phyloP scores from a whole-genome alignment of 768 basidiomycete genomes.

The Auriscalpium vulgare region DNA sequence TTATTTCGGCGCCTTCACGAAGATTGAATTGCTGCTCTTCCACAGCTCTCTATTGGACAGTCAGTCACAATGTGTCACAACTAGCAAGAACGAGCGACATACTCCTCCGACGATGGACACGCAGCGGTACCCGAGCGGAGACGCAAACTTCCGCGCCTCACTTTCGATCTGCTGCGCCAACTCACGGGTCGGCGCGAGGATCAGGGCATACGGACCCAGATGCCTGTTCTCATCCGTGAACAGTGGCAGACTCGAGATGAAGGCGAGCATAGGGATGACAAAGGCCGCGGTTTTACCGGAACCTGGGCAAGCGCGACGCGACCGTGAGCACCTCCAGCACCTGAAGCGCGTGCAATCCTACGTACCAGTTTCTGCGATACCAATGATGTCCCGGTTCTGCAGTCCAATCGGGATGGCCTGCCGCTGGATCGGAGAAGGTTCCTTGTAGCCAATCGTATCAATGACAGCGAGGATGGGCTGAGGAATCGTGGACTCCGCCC shows the following conservation, averaged over 20 bases:
- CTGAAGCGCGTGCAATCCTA: conserved; percentile 3
- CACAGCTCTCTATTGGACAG: conserved; percentile 58
- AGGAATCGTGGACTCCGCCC: conserved; percentile 85
- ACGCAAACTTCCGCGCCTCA: conserved; percentile 88
- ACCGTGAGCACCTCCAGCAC: no score
- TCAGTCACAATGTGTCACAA: conserved; percentile 7
- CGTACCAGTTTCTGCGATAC: conserved; percentile 95
- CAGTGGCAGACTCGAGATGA: conserved; percentile 79
- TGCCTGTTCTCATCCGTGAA: conserved; percentile 92
- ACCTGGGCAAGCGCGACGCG: conserved; percentile 37
- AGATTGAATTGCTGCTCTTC: conserved; percentile 98
- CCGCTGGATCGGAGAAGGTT: conserved; percentile 93
- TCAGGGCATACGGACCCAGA: conserved; percentile 87
- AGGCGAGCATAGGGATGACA: conserved; percentile 95
- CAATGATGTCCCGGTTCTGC: conserved; percentile 94
- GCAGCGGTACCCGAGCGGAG: conserved; percentile 83
- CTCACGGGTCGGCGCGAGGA: conserved; percentile 96
- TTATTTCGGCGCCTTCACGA: conserved; percentile 96
- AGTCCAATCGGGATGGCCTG: conserved; percentile 99
- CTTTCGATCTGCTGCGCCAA: conserved; percentile 95
- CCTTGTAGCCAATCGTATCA: conserved; percentile 90
- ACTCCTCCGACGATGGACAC: conserved; percentile 99
- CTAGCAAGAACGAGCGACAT: conserved; percentile 23
- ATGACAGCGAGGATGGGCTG: conserved; percentile 72
- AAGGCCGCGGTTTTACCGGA: conserved; percentile 99